Percentiles rank a stretch among this genome's conserved stretches.
Conservation (phyloP, 2,329 filamentous ascomycete species). For the Venturia pyrina region DNA sequence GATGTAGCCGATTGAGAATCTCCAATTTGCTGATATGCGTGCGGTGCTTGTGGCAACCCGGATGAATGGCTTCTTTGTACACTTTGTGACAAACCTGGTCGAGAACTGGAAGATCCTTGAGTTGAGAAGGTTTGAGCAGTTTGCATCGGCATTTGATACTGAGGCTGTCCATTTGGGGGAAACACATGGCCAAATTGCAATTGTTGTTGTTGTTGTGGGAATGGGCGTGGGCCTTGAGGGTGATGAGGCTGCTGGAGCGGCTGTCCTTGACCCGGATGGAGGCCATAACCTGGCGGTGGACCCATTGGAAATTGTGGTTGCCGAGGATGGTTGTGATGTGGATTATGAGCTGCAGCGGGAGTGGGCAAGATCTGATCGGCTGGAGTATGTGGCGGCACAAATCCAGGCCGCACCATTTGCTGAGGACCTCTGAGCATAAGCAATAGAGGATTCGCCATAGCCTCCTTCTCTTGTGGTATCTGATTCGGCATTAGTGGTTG, state of each 20-base stretch:
- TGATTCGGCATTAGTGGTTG: conserved; percentile 19
- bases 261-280: conserved; percentile 23
- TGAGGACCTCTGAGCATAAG: conserved; percentile 41
- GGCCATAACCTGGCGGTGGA: conserved; percentile 33
- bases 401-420: neutral
- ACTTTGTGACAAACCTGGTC: neutral
- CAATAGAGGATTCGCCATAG: conserved; percentile 39
- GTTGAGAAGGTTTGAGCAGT: conserved; percentile 13
- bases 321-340: conserved; percentile 46
- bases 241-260: conserved; percentile 15
- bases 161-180: conserved; percentile 13
- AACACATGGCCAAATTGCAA: conserved; percentile 11
- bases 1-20: conserved; percentile 32
- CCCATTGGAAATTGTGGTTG: conserved; percentile 39
- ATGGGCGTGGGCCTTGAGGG: conserved; percentile 13
- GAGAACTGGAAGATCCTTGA: conserved; percentile 5
- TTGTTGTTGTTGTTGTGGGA: conserved; percentile 16
- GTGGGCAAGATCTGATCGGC: conserved; percentile 44
- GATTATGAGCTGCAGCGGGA: conserved; percentile 45
- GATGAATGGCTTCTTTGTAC: conserved; percentile 5
- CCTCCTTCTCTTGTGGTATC: conserved; percentile 23
- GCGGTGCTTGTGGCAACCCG: conserved; percentile 20
- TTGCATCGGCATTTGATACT: conserved; percentile 13
- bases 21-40: conserved; percentile 36
- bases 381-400: conserved; percentile 32